Conservation (phyloP, 495 filamentous ascomycete species). For the Trypethelium eluteriae region DNA sequence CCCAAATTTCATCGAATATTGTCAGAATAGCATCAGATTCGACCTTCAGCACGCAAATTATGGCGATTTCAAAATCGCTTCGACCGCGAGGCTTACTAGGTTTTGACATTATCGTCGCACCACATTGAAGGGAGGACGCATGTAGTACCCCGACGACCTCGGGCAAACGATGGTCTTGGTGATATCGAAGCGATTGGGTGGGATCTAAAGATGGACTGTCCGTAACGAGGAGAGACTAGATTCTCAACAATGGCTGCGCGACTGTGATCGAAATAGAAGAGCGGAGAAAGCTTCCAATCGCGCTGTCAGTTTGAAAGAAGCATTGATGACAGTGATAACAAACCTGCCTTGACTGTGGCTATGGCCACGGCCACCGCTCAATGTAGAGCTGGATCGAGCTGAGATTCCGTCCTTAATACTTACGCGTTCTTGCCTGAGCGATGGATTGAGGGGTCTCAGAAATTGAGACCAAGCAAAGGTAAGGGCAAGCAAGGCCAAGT, state of each 20-base stretch:
- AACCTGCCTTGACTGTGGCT: too few species aligned
- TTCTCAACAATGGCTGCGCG: neutral
- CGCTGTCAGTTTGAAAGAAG: too few species aligned
- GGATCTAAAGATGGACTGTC: neutral
- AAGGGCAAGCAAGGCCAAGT: too few species aligned
- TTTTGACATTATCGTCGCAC: neutral
- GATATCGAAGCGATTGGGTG: neutral
- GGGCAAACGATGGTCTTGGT: neutral
- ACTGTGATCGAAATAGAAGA: neutral
- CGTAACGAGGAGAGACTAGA: neutral
- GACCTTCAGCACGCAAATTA: slow-evolving; percentile 14
- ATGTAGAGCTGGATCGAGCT: too few species aligned
- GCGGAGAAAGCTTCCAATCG: too few species aligned
- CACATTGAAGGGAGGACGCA: neutral
- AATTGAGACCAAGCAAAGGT: too few species aligned
- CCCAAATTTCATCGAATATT: slow-evolving; percentile 6
- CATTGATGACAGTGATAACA: too few species aligned
- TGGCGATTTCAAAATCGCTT: slow-evolving; percentile 16
- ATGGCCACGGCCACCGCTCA: too few species aligned
- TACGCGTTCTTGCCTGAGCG: too few species aligned
- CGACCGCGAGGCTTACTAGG: neutral
- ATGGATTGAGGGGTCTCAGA: too few species aligned
- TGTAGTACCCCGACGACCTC: neutral
- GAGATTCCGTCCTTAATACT: too few species aligned
- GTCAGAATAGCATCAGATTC: slow-evolving; percentile 14